Conservation (phyloP, 2,329 filamentous ascomycete species). For the Colletotrichum orchidophilum region DNA sequence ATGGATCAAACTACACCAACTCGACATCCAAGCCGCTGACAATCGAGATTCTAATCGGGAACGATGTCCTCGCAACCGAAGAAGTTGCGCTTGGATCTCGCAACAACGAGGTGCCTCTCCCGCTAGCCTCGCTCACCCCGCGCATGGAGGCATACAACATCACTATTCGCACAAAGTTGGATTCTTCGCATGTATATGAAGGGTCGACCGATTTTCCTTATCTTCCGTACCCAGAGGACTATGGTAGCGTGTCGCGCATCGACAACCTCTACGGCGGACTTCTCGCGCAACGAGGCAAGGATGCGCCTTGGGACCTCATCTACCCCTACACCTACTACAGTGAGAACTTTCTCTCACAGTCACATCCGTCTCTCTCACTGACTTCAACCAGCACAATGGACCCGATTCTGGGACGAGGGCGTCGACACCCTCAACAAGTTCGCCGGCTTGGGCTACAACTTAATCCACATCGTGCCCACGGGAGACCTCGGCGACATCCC, state of each 20-base stretch:
- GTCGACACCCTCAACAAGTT: slow-evolving; percentile 45
- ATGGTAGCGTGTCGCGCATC: slow-evolving; percentile 55
- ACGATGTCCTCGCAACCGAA: slow-evolving; percentile 44
- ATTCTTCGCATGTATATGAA: slow-evolving; percentile 34
- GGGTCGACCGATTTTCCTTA: slow-evolving; percentile 43
- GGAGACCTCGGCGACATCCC: slow-evolving; percentile 27
- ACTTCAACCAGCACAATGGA: slow-evolving; percentile 49
- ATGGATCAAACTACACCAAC: slow-evolving; percentile 35
- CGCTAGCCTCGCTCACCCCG: slow-evolving; percentile 46
- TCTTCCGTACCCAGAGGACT: slow-evolving; percentile 51
- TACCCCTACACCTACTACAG: slow-evolving; percentile 50
- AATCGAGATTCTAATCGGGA: slow-evolving; percentile 45
- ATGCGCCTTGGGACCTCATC: slow-evolving; percentile 49
- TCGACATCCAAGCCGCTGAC: slow-evolving; percentile 42
- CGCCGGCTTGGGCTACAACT: slow-evolving; percentile 51
- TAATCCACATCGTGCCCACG: slow-evolving; percentile 42
- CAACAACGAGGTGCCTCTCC: slow-evolving; percentile 48
- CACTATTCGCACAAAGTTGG: slow-evolving; percentile 42
- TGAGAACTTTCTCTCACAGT: slow-evolving; percentile 50
- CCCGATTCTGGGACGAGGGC: slow-evolving; percentile 51
- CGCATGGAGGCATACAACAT: slow-evolving; percentile 49
- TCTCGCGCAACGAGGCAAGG: slow-evolving; percentile 20
- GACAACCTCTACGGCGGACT: slow-evolving; percentile 57
- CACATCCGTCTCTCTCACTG: background rate
- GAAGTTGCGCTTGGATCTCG: slow-evolving; percentile 46